Evolutionary conservation across 1,284 basidiomycete species (phyloP).

Genomic region (Mycena citricolor): DNA sequence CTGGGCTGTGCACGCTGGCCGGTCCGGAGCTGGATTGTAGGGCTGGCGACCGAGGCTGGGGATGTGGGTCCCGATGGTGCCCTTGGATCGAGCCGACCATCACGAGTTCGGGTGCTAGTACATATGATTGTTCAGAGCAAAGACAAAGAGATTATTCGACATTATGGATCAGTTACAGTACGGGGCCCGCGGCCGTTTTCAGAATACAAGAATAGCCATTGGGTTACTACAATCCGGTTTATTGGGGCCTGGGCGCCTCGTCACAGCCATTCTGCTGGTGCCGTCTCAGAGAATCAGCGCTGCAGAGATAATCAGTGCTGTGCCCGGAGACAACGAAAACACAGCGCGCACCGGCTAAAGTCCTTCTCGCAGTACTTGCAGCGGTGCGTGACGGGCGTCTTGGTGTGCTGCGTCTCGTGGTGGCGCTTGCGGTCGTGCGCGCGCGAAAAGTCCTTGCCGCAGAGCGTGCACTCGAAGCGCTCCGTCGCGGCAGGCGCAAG

Average conservation of each 20-base stretch:
- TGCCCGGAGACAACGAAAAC: constrained; percentile 7
- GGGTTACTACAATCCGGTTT: constrained; percentile 18
- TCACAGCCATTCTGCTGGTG: constrained; percentile 68
- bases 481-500: constrained; percentile 44
- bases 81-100: too few relatives aligned
- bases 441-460: constrained; percentile 73
- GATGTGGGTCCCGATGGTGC: too few relatives aligned
- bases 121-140: background rate
- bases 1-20: too few relatives aligned
- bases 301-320: constrained; percentile 24
- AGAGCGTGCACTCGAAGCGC: constrained; percentile 66
- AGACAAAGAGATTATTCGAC: background rate
- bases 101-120: background rate
- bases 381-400: constrained; percentile 56
- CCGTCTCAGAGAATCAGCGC: constrained; percentile 47
- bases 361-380: constrained; percentile 71
- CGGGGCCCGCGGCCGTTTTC: background rate
- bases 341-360: constrained; percentile 53
- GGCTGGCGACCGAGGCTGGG: too few relatives aligned
- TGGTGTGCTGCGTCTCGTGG: constrained; percentile 69
- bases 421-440: constrained; percentile 78
- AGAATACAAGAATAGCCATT: constrained; percentile 3
- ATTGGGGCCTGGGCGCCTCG: too few relatives aligned
- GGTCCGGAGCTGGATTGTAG: too few relatives aligned
- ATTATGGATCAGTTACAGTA: background rate